Base-by-base conservation (phyloP, 768 basidiomycete genomes). In the Russula griseocarnosa region DNA sequence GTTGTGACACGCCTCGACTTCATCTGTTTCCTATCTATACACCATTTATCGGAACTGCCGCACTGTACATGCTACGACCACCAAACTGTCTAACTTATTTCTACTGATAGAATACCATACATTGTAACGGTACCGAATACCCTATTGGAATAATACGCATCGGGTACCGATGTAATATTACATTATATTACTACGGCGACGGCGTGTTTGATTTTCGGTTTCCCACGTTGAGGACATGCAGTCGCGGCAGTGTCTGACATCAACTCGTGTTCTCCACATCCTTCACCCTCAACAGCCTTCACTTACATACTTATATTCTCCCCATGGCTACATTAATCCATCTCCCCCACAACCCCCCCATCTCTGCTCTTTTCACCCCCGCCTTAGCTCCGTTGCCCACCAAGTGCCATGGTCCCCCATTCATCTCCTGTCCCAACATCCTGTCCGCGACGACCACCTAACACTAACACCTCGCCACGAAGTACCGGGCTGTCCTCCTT, bases 251-350 rank as follows among this genome's bases (percentile, higher is more conserved):
- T 36, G 36, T 36, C 36, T 36, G 36, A 4, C 36, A 36, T 36
- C 47, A 49, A 49, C 22, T 9, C 22, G 18, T 55, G 16, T 55
- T 61, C 34, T 38, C 53, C 32, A 47, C 46, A 22, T 5, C 46
- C 46, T 47, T 47, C 46, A 47, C 46, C n/a, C 6, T 10, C 44
- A 44, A 20, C n/a, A n/a, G 44, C 60, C 32, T 36, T 38, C 52
- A 40, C 22, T 63, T 63, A 57, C 56, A 53, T 60, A 60, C 46
- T 16, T 64, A 59, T 49, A 32, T 14, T 10, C 22, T 24, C 54
- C 14, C 30, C 44, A 58, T 58, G 56, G 5, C 55, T 55, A 34
- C 44, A 34, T 59, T 30, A 53, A 54, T 14, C 18, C 30, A 55
- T 14, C 56, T 36, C 51, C 50, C 55, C 44, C 40, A 20, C 38